Base-by-base conservation (phyloP, 2,329 filamentous ascomycete species). In the Paecilomyces formosus region DNA sequence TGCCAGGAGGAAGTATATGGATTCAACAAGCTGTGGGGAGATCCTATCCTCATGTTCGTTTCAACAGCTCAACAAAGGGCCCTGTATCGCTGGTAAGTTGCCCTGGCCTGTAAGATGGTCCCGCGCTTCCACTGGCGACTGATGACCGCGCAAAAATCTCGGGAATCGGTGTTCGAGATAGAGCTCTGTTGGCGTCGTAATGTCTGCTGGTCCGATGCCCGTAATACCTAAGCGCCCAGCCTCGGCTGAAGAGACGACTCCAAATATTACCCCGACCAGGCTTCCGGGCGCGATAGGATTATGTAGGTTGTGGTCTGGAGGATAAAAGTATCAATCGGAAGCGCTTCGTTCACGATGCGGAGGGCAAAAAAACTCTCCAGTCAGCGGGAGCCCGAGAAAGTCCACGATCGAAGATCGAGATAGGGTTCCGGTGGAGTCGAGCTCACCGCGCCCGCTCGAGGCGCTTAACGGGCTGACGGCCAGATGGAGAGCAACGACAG, bases 391-490 rank as follows among this genome's bases (percentile, higher is more conserved):
- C 50, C 50, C 26, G 22, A 52, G 50, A 52, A 28, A 13, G 50
- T 52, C 50, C 22, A 28, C 50, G 50, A 28, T 52, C 21, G 50
- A 52, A 18, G 31, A 55, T 55, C n/a, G 45, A 50, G 60, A 62
- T 61, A 62, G 62, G 62, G 60, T 57, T 64, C 33, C 61, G 60
- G 63, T 64, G 64, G 61, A 62, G 63, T 60, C 60, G n/a, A 24
- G 50, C 22, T 28, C 22, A 28, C 24, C 50, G 21, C 21, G 50
- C 13, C 50, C 21, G 21, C 50, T 52, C 35, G 3, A 45, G 18
- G 15, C 39, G 18, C 39, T 7, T 21, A 18, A 45, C 8, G 39
- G 50, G 21, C 3, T 52, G 22, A 52, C 39, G 15, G 7, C 15
- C 18, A 4, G 13, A 21, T 45, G 15, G n/a, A 45, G 39, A 45